Evolutionary conservation across 306 rosid species (phyloP), one percentile per base, ranked within the genome.

Genomic region (Chamaecrista fasciculata): DNA sequence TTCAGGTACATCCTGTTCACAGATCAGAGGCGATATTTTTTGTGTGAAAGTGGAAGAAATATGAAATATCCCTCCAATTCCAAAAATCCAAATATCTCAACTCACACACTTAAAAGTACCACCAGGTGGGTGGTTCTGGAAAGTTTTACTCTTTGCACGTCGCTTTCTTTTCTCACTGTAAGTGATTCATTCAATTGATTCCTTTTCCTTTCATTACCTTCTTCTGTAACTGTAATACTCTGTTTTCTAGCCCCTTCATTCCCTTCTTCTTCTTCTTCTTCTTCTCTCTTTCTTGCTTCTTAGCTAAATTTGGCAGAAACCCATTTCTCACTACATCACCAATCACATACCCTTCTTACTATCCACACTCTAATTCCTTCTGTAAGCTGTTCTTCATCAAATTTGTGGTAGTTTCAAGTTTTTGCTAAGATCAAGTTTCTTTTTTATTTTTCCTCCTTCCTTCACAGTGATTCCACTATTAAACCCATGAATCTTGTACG

Each of bases 401-500:
- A 66, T 66, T 71, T 62, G 8, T 50, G 4, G n/a, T 69, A 57
- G 47, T 51, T 51, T 34, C 68, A 9, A 42, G 26, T 55, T 76
- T 67, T 70, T 76, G 58, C 66, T 66, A 11, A 53, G 73, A 78
- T 78, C 66, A 67, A 82, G 79, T 67, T 40, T 7, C 49, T 9
- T 65, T 43, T 71, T 69, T 69, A 46, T 6, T 40, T 46, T 36
- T 34, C 26, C 1, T 53, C 3, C 60, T 57, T 43, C 65, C 28
- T 47, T 57, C 36, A 26, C 65, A 15, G n/a, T 39, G 49, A 58
- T 65, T 71, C 28, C 18, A 31, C 63, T 39, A 37, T 62, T 68
- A 56, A n/a, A n/a, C n/a, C n/a, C n/a, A 86, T 90, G 98, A 77
- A 64, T 77, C 66, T 76, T 53, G 52, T 42, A 47, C 77, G 65